Conservation (phyloP, 2,329 filamentous ascomycete species). For the Pseudogymnoascus sp. region DNA sequence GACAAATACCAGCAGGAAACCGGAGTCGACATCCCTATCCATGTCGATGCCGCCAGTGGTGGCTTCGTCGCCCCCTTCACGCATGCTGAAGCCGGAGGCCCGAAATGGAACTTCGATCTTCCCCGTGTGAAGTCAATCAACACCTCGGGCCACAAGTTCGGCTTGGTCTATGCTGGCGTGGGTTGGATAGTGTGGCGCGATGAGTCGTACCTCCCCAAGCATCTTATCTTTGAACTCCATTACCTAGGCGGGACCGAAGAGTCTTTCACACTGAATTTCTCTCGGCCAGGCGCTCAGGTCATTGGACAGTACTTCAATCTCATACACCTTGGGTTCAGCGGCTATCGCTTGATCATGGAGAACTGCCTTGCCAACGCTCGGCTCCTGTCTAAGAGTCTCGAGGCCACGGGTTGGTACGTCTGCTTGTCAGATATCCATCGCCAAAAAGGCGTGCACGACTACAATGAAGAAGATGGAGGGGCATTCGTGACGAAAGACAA, state of each 20-base stretch:
- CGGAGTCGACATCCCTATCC: slow-evolving; percentile 59
- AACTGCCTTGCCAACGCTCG: slow-evolving; percentile 59
- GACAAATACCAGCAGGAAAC: slow-evolving; percentile 55
- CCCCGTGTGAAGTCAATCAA: slow-evolving; percentile 62
- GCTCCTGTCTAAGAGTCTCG: slow-evolving; percentile 54
- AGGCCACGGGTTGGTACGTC: slow-evolving; percentile 58
- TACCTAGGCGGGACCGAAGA: slow-evolving; percentile 67
- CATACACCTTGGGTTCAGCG: slow-evolving; percentile 60
- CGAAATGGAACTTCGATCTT: slow-evolving; percentile 57
- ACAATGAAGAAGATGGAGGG: slow-evolving; percentile 27
- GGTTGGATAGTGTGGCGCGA: slow-evolving; percentile 67
- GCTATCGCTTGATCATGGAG: slow-evolving; percentile 58
- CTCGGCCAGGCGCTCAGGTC: slow-evolving; percentile 60
- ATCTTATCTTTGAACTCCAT: slow-evolving; percentile 63
- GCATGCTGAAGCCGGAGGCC: slow-evolving; percentile 44
- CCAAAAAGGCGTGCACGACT: slow-evolving; percentile 36
- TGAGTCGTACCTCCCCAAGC: slow-evolving; percentile 55
- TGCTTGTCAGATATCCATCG: slow-evolving; percentile 60
- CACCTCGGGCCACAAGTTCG: slow-evolving; percentile 53
- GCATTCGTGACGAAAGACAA: slow-evolving; percentile 32
- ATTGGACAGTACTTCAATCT: slow-evolving; percentile 68
- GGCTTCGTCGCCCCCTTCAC: slow-evolving; percentile 57
- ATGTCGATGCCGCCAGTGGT: slow-evolving; percentile 55
- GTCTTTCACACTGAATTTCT: slow-evolving; percentile 66
- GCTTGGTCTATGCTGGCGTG: slow-evolving; percentile 58